phyloP scores from a whole-genome alignment of 179 eudicot genomes.

The Carnegiea gigantea region DNA sequence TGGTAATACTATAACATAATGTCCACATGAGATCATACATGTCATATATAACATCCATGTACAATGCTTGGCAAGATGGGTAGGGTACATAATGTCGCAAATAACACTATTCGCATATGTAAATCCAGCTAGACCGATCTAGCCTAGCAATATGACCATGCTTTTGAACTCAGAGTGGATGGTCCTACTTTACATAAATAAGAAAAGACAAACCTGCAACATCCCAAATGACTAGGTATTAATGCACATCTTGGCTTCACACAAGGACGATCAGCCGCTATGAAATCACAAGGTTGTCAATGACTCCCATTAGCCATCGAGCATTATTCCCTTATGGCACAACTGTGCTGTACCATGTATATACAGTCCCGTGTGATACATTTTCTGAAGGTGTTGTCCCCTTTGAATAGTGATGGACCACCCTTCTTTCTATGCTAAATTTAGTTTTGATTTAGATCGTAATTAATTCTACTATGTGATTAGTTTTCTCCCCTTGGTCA shows the following conservation, averaged over 20 bases:
- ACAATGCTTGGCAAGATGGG: background rate
- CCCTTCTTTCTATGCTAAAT: background rate
- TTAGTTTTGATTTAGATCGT: too few species aligned
- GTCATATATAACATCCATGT: too few species aligned
- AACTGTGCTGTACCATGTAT: too few species aligned
- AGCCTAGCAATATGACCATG: background rate
- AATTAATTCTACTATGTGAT: too few species aligned
- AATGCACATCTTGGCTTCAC: background rate
- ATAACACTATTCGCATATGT: background rate
- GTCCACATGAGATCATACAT: too few species aligned
- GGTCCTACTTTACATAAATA: background rate
- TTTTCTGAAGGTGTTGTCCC: background rate
- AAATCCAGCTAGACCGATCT: background rate
- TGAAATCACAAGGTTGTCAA: too few species aligned
- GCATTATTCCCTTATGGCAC: too few species aligned
- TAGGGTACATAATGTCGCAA: background rate
- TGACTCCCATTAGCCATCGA: too few species aligned
- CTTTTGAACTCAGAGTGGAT: background rate
- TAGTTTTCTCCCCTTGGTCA: too few species aligned
- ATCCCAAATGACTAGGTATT: background rate
- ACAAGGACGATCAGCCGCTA: too few species aligned
- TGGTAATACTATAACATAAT: too few species aligned
- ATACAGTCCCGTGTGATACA: background rate
- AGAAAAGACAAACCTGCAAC: background rate
- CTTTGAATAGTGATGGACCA: background rate